Conservation (phyloP, 192 early-diverging fungal genomes). For the Chytriomyces confervae region DNA sequence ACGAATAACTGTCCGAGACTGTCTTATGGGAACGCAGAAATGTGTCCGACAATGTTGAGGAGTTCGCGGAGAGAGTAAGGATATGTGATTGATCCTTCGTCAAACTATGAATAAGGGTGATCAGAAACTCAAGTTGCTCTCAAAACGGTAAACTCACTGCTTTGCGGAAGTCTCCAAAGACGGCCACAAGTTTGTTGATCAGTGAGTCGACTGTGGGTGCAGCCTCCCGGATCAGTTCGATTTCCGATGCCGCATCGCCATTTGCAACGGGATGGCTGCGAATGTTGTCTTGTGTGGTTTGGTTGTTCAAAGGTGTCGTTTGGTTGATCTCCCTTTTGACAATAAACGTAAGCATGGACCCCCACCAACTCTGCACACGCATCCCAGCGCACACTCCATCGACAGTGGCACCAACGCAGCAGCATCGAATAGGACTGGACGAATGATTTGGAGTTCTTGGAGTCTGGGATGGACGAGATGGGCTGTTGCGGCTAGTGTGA, state of each 20-base stretch:
- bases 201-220: conserved; percentile 71
- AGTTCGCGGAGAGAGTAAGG: conserved; percentile 82
- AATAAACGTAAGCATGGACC: background rate
- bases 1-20: conserved; percentile 69
- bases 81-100: conserved; percentile 77
- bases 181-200: conserved; percentile 64
- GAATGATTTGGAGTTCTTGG: background rate
- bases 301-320: too few relatives aligned
- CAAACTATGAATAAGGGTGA: conserved; percentile 41
- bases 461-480: background rate
- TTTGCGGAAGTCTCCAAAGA: conserved; percentile 72
- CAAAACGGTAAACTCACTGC: conserved; percentile 12
- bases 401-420: background rate
- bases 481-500: background rate
- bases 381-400: background rate
- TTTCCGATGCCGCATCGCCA: conserved; percentile 73
- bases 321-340: background rate
- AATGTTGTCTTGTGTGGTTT: too few relatives aligned
- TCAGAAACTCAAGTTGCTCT: too few relatives aligned
- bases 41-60: conserved; percentile 77
- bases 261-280: conserved; percentile 73
- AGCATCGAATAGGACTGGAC: background rate
- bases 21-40: conserved; percentile 74
- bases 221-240: conserved; percentile 69
- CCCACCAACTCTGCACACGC: background rate